These are phyloP conservation scores for Salix arbutifolia DNA, from an alignment of 345 rosid genomes.

Conservation along the genomic window DNA sequence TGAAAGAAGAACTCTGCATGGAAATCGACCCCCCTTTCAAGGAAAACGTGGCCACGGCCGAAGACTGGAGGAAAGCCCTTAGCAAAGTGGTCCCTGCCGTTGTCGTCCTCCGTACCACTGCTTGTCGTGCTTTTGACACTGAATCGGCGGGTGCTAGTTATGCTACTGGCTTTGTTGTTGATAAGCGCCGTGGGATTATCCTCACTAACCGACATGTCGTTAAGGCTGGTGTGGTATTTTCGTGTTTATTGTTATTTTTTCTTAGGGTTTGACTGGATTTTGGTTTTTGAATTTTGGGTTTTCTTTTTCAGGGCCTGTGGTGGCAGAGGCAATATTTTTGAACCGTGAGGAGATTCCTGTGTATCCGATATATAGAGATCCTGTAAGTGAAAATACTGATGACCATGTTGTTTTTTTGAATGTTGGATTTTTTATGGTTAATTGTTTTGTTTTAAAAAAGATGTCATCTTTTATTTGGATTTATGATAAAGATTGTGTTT, in stretches of 20 bases:
- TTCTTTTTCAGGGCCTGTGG: conserved; percentile 68
- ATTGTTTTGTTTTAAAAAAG: too few species aligned
- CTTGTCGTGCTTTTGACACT: conserved; percentile 89
- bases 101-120: conserved; percentile 81
- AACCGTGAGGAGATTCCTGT: conserved; percentile 87
- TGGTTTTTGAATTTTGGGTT: too few species aligned
- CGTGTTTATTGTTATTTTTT: too few species aligned
- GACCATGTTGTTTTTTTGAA: not conserved
- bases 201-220: conserved; percentile 97
- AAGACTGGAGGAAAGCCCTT: conserved; percentile 87
- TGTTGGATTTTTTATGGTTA: too few species aligned
- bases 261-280: too few species aligned
- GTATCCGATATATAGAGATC: conserved; percentile 85
- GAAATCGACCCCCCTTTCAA: conserved; percentile 63
- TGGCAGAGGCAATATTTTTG: conserved; percentile 93
- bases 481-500: too few species aligned
- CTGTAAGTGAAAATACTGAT: conserved; percentile 41
- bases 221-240: conserved; percentile 52
- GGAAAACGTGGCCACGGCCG: conserved; percentile 68
- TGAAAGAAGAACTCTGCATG: conserved; percentile 57
- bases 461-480: too few species aligned
- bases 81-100: conserved; percentile 82
- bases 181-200: conserved; percentile 83
- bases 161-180: conserved; percentile 94
- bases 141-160: conserved; percentile 77